phyloP scores from a whole-genome alignment of 2,329 filamentous ascomycete species.

The Cadophora luteo-olivacea region DNA sequence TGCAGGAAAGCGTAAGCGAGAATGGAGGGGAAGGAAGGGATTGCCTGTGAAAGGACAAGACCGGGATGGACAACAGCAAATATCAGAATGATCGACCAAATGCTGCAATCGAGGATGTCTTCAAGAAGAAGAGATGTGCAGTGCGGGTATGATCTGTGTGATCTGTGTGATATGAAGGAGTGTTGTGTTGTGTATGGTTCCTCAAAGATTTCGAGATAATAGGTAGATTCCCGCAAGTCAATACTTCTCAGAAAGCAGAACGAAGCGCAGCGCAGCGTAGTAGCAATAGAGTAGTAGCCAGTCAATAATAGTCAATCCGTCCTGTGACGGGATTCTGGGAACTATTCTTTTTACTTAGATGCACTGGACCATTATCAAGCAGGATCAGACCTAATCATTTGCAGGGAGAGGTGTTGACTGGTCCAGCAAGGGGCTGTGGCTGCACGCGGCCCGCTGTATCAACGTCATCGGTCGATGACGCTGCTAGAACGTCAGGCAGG shows the following conservation, averaged over 20 bases:
- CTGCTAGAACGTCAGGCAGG: background rate
- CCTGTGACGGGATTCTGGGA: background rate
- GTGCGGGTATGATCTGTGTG: background rate
- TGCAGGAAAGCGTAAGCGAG: conserved; percentile 4
- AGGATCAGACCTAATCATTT: background rate
- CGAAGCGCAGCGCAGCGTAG: background rate
- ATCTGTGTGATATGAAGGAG: background rate
- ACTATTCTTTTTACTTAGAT: background rate
- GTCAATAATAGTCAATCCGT: background rate
- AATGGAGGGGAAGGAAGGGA: background rate
- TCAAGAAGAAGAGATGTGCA: background rate
- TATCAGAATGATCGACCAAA: background rate
- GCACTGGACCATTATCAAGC: background rate
- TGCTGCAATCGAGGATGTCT: background rate
- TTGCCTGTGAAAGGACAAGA: background rate
- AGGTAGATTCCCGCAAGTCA: background rate
- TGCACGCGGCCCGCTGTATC: background rate
- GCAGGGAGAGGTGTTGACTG: conserved; percentile 5
- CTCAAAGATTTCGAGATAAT: background rate
- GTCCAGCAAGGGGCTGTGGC: background rate
- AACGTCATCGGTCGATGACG: conserved; percentile 14
- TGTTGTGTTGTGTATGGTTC: background rate
- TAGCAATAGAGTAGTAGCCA: background rate
- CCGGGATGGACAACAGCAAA: background rate
- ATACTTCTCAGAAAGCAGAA: background rate